These are phyloP conservation scores for Eurotiales sp. DNA, from an alignment of 2,329 filamentous ascomycete species.

Conservation along the genomic window DNA sequence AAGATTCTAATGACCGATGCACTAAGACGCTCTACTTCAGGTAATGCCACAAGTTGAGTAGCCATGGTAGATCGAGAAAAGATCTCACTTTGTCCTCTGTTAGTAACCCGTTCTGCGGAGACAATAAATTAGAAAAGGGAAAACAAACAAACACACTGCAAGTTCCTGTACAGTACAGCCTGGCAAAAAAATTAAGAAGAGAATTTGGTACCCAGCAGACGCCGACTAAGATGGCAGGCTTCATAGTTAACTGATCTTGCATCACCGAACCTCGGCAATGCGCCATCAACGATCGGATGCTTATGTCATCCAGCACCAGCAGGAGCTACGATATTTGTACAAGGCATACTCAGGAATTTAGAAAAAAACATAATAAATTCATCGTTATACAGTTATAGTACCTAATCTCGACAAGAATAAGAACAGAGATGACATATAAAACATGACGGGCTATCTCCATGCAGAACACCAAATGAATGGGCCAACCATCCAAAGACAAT, in stretches of 20 bases:
- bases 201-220: background rate
- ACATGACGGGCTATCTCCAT: conserved; percentile 39
- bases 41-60: conserved; percentile 60
- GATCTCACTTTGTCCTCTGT: too few relatives aligned
- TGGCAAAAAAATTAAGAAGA: background rate
- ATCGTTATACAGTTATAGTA: conserved; percentile 35
- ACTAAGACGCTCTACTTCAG: conserved; percentile 73
- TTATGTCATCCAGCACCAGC: conserved; percentile 17
- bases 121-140: too few relatives aligned
- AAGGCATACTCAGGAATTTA: too few relatives aligned
- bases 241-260: background rate
- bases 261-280: conserved; percentile 19
- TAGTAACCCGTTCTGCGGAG: background rate
- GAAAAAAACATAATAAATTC: conserved; percentile 20
- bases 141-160: too few relatives aligned
- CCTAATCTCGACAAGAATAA: conserved; percentile 34
- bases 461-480: conserved; percentile 24
- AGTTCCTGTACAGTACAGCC: background rate
- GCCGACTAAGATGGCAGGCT: too few relatives aligned
- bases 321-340: too few relatives aligned
- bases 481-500: conserved; percentile 9
- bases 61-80: conserved; percentile 49
- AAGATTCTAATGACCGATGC: conserved; percentile 76
- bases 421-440: conserved; percentile 25
- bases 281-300: conserved; percentile 9